A percentile compares a stretch with the other conserved stretches of the same genome.
Evolutionary conservation across 352 stramenopile species (phyloP).

Genomic region (Thalassiosira livingstoniorum): DNA sequence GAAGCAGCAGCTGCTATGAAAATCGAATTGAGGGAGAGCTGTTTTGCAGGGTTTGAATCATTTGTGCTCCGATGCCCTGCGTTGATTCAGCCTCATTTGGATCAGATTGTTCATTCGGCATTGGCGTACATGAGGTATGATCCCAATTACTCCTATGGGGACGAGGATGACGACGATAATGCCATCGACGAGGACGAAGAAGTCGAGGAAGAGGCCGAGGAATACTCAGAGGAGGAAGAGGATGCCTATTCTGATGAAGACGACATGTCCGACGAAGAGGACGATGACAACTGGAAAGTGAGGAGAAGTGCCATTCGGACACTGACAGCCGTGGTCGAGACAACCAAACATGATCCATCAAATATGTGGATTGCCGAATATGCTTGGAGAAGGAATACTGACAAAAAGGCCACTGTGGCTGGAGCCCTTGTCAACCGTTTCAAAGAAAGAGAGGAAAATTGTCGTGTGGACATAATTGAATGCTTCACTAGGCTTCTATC

Average conservation of each 20-base stretch:
- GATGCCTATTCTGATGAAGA: slow-evolving; percentile 87
- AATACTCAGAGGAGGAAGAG: slow-evolving; percentile 87
- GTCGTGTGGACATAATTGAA: slow-evolving; percentile 95
- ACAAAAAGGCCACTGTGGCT: slow-evolving; percentile 80
- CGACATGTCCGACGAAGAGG: slow-evolving; percentile 81
- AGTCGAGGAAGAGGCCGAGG: slow-evolving; percentile 88
- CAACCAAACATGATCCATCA: slow-evolving; percentile 91
- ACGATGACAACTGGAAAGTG: slow-evolving; percentile 93
- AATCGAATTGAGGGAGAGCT: slow-evolving; percentile 97
- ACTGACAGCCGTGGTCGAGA: slow-evolving; percentile 79
- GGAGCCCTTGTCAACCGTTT: slow-evolving; percentile 82
- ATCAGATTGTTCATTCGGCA: slow-evolving; percentile 88
- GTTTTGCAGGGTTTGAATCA: slow-evolving; percentile 97
- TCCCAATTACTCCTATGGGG: slow-evolving; percentile 98
- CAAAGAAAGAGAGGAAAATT: slow-evolving; percentile 98
- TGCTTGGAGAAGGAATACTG: slow-evolving; percentile 64
- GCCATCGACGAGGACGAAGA: slow-evolving; percentile 86
- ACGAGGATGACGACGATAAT: slow-evolving; percentile 92
- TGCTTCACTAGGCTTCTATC: slow-evolving; percentile 94
- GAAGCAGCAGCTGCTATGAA: slow-evolving; percentile 71
- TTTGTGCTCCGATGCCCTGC: slow-evolving; percentile 96
- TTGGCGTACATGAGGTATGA: slow-evolving; percentile 96
- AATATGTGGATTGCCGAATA: slow-evolving; percentile 87
- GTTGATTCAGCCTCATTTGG: slow-evolving; percentile 95
- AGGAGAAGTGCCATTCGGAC: slow-evolving; percentile 84